These are phyloP conservation scores for Sarcodon aspratus DNA, from an alignment of 768 basidiomycete species.

Conservation along the genomic window DNA sequence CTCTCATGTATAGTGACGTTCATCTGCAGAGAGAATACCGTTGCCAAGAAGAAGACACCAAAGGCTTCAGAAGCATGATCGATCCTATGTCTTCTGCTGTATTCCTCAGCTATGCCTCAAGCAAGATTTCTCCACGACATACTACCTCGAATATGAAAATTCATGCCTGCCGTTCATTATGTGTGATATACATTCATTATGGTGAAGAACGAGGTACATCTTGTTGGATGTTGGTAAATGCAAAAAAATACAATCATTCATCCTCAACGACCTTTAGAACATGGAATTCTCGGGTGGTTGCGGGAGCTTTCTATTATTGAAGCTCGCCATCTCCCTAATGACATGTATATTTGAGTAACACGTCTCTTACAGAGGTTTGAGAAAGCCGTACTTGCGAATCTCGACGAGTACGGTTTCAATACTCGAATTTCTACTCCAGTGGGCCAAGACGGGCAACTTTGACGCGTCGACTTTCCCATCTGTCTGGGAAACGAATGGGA, in stretches of 20 bases:
- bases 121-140: not conserved
- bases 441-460: conserved; percentile 60
- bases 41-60: conserved; percentile 74
- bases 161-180: not conserved
- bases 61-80: conserved; percentile 37
- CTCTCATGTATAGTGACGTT: not conserved
- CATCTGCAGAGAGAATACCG: conserved; percentile 67
- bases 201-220: not conserved
- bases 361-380: not conserved
- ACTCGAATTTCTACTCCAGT: conserved; percentile 68
- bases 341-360: not conserved
- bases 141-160: not conserved
- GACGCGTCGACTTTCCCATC: conserved; percentile 70
- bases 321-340: conserved; percentile 86
- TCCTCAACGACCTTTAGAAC: conserved; percentile 28
- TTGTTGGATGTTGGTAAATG: not conserved
- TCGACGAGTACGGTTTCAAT: conserved; percentile 90
- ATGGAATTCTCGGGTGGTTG: conserved; percentile 86
- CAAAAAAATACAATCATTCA: not conserved
- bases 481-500: conserved; percentile 75
- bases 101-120: too few relatives aligned
- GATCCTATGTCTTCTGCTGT: not conserved
- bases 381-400: conserved; percentile 66
- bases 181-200: not conserved
- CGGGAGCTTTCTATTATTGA: conserved; percentile 85